Base-by-base conservation (phyloP, 148 eudicot species). In the Rhododendron griersonianum region DNA sequence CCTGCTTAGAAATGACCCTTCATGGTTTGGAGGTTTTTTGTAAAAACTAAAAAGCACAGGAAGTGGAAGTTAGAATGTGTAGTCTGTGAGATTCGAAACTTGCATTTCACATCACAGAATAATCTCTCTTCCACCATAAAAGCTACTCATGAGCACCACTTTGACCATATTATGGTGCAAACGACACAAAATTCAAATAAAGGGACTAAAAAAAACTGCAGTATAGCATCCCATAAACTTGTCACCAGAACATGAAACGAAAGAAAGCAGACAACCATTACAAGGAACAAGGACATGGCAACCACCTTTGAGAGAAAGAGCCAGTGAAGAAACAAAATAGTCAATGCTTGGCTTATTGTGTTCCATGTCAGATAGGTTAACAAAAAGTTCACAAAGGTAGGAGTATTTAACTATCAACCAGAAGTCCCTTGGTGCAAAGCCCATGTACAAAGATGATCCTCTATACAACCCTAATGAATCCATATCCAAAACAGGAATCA, bases 401-500 rank as follows among this genome's bases (percentile, higher is more conserved):
- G 30, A 28, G 30, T 79, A 79, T 25, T 39, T n/a, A 39, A 79
- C 13, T 37, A 57, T 57, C 63, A 19, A 59, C 65, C 65, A 59
- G 65, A 59, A 57, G 82, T 13, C 83, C 25, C 83, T 19, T 9
- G 47, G 21, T 7, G 28, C 83, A 53, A 81, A 51, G 9, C 83
- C 47, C 13, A 30, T 53, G 67, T 81, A 55, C 67, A 84, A 69
- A 84, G 45, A 51, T 78, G 57, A 75, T 45, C 82, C 65, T 75
- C 85, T 86, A 83, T 86, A 86, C 88, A 86, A 82, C 18, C 82
- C 51, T 79, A 21, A 77, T 1, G 37, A 77, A 41, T 65, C 30
- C 51, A 23, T 77, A 59, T 28, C 25, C 41, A 53, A 86, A 25
- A 33, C 37, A 25, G 55, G 74, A 4, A 50, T 75, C 19, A 39